Percentiles rank a stretch among this genome's conserved stretches.
Conservation (phyloP, 495 filamentous ascomycete species). For the Podospora sp. region DNA sequence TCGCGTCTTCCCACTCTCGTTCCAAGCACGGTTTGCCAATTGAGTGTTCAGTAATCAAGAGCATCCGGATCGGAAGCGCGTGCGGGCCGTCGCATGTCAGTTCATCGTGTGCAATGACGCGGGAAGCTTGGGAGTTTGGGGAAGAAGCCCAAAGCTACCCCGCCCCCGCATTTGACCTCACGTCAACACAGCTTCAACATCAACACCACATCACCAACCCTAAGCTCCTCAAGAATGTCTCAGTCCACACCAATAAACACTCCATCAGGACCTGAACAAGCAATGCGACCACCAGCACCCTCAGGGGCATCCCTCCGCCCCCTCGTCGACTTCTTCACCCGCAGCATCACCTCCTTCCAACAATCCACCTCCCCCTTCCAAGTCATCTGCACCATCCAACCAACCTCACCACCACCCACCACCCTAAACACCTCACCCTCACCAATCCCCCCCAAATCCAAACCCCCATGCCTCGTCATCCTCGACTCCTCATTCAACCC, state of each 20-base stretch:
- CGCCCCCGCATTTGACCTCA: neutral
- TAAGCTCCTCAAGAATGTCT: neutral
- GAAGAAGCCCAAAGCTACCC: neutral
- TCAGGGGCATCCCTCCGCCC: neutral
- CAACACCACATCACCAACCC: neutral
- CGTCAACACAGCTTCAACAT: neutral
- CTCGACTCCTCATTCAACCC: constrained; percentile 97
- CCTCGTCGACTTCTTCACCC: constrained; percentile 1
- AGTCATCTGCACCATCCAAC: constrained; percentile 2
- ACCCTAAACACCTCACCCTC: constrained; percentile 9
- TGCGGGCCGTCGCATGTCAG: neutral
- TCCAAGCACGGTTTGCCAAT: neutral
- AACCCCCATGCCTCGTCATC: constrained; percentile 62
- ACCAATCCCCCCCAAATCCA: constrained; percentile 27
- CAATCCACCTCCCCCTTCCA: neutral
- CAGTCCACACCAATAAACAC: neutral
- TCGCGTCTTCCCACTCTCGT: neutral
- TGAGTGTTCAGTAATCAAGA: neutral
- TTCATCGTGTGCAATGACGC: neutral
- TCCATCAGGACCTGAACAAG: neutral
- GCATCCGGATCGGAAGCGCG: too few relatives aligned
- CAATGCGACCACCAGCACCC: neutral
- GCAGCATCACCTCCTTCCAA: neutral
- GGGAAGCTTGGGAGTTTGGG: neutral
- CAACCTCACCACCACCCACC: neutral